phyloP scores from a whole-genome alignment of 345 rosid genomes.

The Turnera subulata region DNA sequence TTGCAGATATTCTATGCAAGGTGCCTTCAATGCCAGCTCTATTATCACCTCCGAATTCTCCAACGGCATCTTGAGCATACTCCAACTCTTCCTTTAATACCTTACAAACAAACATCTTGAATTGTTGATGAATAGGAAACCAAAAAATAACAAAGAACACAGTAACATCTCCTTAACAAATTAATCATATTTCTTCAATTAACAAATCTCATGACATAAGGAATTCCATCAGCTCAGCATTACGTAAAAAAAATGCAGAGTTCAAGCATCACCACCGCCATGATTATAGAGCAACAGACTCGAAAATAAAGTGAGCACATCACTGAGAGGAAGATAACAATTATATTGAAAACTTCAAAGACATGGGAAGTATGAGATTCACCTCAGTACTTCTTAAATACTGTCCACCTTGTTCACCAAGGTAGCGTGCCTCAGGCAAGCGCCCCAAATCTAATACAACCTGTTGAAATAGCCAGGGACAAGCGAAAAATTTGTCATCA shows the following conservation, averaged over 20 bases:
- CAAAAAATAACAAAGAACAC: too few relatives aligned
- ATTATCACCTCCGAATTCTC: conserved; percentile 58
- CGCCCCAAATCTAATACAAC: conserved; percentile 57
- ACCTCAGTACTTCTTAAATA: conserved; percentile 56
- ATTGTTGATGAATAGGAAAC: conserved; percentile 2
- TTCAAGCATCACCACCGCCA: not conserved
- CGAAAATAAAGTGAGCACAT: not conserved
- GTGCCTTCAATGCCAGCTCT: conserved; percentile 71
- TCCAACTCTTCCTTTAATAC: conserved; percentile 57
- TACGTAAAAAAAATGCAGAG: not conserved
- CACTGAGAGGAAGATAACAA: not conserved
- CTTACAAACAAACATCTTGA: conserved; percentile 29
- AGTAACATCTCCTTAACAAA: not conserved
- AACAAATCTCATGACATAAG: not conserved
- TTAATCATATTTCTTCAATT: not conserved
- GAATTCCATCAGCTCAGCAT: too few relatives aligned
- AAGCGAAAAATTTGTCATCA: not conserved
- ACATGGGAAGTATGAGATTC: conserved; percentile 4
- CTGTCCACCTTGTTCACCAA: conserved; percentile 48
- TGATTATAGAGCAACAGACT: not conserved
- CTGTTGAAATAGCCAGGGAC: conserved; percentile 15
- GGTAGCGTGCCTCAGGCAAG: conserved; percentile 62
- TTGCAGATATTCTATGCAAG: conserved; percentile 62
- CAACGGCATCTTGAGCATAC: conserved; percentile 51
- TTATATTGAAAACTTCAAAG: not conserved